Base-by-base conservation (phyloP, 2,329 filamentous ascomycete species). In the Cladobotryum protrusum region DNA sequence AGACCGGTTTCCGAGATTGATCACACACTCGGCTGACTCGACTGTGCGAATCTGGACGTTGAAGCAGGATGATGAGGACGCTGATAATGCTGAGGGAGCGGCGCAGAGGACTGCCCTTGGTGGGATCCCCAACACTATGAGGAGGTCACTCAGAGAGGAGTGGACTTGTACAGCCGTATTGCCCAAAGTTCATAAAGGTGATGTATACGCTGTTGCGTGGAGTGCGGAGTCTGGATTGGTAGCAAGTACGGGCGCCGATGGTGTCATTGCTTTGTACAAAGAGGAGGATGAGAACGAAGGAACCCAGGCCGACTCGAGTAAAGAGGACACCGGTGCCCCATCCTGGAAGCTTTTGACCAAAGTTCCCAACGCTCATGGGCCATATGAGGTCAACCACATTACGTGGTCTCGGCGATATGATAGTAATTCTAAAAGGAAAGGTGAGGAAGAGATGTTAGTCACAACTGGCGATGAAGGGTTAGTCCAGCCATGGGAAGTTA, bases 351-450 rank as follows among this genome's bases (percentile, higher is more conserved):
- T 92, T 3, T 62, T 95, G 14, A 81, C 82, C 0, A 78, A 79
- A n/a, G 63, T 87, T 1, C 76, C 85, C 43, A 85, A 84, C 33
- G 88, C 85, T 2, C 93, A 99, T 65, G 91, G 89, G 1, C 88
- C 95, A 2, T 96, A 92, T 63, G 93, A 99, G 69, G 78, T 97
- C 56, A 99, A 99, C 62, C 90, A 96, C 67, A 79, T 93, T 44
- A 83, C 81, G 2, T 99, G 93, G 93, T 90, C 89, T 57, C 81
- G 78, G 59, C 77, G 91, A 50, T 86, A 82, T 50, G 90, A 96
- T 64, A 75, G 76, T 45, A 84, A 72, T 1, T 68, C 69, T 1
- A 76, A 76, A 63, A 74, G 70, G 54, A 75, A 67, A 48, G 74
- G 76, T 3, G 66, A 73, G 19, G 89, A 96, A 60, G 92, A 97